Evolutionary conservation across 2,329 filamentous ascomycete genomes (phyloP).

Genomic region (Rugonectria rugulosa): DNA sequence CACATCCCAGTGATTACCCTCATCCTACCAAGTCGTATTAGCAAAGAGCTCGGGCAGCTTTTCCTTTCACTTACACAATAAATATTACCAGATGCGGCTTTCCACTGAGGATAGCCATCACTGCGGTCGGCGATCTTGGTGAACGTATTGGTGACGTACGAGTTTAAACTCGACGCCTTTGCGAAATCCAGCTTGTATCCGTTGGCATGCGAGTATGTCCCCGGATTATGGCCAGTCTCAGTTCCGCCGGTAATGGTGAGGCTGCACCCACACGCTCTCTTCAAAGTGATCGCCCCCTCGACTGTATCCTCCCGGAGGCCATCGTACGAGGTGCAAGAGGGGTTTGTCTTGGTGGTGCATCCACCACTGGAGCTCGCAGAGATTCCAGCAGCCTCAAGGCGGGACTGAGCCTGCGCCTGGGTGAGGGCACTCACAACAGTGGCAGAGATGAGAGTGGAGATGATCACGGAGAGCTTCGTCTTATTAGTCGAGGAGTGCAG

Average conservation of each 20-base stretch:
- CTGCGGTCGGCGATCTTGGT: constrained; percentile 29
- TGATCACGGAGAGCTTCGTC: background rate
- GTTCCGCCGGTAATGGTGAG: constrained; percentile 35
- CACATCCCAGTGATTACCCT: constrained; percentile 34
- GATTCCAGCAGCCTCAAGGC: constrained; percentile 33
- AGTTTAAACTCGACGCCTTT: constrained; percentile 27
- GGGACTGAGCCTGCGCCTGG: constrained; percentile 27
- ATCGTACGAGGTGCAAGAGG: constrained; percentile 36
- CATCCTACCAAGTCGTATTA: constrained; percentile 24
- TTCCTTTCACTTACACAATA: constrained; percentile 31
- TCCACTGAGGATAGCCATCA: constrained; percentile 32
- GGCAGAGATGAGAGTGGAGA: background rate
- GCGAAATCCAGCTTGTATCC: constrained; percentile 38
- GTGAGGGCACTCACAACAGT: constrained; percentile 1
- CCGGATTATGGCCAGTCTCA: constrained; percentile 33
- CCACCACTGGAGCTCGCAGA: constrained; percentile 29
- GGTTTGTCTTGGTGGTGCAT: constrained; percentile 29
- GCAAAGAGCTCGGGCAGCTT: background rate
- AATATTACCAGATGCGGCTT: constrained; percentile 35
- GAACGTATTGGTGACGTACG: constrained; percentile 27
- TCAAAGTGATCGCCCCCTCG: constrained; percentile 35
- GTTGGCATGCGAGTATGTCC: constrained; percentile 31
- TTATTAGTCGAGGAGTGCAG: background rate
- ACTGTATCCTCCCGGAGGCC: constrained; percentile 34
- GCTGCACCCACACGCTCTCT: constrained; percentile 32